Conservation (phyloP, 345 rosid genomes). For the Carallia brachiata region DNA sequence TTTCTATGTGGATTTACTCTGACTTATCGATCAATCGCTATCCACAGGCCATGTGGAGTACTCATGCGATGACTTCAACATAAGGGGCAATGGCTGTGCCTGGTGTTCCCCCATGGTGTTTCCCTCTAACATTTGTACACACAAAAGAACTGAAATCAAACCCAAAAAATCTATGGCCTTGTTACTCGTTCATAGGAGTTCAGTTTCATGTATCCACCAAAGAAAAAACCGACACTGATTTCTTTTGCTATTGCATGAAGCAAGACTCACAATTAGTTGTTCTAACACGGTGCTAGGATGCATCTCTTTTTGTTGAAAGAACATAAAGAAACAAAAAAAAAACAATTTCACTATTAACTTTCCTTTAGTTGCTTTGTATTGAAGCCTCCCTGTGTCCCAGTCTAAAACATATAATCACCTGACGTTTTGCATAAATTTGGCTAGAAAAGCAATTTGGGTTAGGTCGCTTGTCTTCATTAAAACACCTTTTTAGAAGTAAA, state of each 20-base stretch:
- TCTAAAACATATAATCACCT: not conserved
- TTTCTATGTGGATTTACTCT: not conserved
- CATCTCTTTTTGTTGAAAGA: too few species aligned
- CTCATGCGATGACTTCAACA: constrained; percentile 16
- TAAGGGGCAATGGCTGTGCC: constrained; percentile 21
- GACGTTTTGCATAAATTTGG: not conserved
- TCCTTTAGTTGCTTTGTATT: too few species aligned
- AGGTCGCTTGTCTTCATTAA: constrained; percentile 17
- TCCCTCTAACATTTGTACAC: not conserved
- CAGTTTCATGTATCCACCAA: not conserved
- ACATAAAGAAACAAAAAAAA: too few species aligned
- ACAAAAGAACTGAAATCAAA: not conserved
- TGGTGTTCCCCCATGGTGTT: not conserved
- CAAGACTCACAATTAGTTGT: too few species aligned
- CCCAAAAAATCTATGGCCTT: not conserved
- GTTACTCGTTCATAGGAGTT: too few species aligned
- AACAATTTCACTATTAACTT: too few species aligned
- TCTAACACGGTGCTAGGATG: too few species aligned
- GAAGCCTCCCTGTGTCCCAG: not conserved
- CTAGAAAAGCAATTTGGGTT: constrained; percentile 8
- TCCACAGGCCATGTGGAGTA: constrained; percentile 29
- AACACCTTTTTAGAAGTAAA: constrained; percentile 13
- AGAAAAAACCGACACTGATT: too few species aligned
- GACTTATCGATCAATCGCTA: constrained; percentile 7
- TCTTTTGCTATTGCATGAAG: too few species aligned